These are phyloP conservation scores for Ogataea ganodermae DNA, from an alignment of 805 yeast genomes.

Conservation along the genomic window DNA sequence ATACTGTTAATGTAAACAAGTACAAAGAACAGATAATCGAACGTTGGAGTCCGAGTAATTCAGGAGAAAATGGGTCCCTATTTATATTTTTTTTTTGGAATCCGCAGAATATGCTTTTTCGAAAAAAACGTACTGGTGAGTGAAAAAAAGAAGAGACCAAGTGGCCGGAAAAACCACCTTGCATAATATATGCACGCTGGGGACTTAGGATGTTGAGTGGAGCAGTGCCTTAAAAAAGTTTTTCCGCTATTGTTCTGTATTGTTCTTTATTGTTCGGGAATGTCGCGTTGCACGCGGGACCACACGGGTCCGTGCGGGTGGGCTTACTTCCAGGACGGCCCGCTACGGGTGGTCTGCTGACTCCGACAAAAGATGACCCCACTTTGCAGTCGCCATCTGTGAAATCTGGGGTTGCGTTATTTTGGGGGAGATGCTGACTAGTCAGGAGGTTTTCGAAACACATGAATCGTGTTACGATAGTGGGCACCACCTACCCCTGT, in stretches of 20 bases:
- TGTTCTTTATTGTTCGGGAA: neutral
- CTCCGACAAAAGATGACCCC: constrained; percentile 3
- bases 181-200: constrained; percentile 3
- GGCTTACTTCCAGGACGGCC: neutral
- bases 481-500: no score
- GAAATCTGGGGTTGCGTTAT: constrained; percentile 9
- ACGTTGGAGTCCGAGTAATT: neutral
- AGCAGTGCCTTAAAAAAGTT: constrained; percentile 6
- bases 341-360: neutral
- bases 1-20: constrained; percentile 3
- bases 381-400: constrained; percentile 1
- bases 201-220: constrained; percentile 1
- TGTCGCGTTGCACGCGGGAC: neutral
- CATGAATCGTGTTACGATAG: no score
- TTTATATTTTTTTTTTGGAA: constrained; percentile 1
- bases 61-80: neutral
- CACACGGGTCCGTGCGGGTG: constrained; percentile 2
- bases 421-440: neutral
- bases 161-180: constrained; percentile 14
- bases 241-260: constrained; percentile 9
- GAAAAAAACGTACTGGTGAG: neutral
- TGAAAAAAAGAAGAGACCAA: constrained; percentile 7
- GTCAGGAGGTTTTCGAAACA: no score
- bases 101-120: constrained; percentile 2
- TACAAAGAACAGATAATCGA: neutral